Evolutionary conservation across 2,329 filamentous ascomycete species (phyloP).

Genomic region (Cladorrhinum sp.): DNA sequence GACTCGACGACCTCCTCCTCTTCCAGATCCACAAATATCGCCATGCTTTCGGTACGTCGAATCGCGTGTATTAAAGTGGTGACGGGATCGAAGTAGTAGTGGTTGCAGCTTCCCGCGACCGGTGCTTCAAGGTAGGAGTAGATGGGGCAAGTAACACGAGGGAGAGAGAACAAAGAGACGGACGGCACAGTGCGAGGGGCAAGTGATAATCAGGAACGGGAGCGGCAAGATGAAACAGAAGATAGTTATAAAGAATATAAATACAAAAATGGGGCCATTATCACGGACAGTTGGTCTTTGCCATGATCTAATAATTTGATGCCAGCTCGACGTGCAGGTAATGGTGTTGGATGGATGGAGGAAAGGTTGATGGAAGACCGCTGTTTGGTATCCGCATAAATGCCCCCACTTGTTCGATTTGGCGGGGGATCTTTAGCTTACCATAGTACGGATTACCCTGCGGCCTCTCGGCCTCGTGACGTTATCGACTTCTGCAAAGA

Average conservation of each 20-base stretch:
- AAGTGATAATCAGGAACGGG: not conserved
- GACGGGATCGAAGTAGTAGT: not conserved
- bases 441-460: too few relatives aligned
- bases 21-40: slow-evolving; percentile 34
- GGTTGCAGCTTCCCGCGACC: slow-evolving; percentile 1
- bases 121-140: not conserved
- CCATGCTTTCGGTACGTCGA: slow-evolving; percentile 26
- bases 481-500: not conserved
- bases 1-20: slow-evolving; percentile 31
- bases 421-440: not conserved
- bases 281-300: slow-evolving; percentile 7
- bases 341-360: not conserved
- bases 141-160: not conserved
- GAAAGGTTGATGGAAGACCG: not conserved
- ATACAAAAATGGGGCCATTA: slow-evolving; percentile 9
- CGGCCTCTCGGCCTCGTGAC: not conserved
- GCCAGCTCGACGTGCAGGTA: slow-evolving; percentile 11
- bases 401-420: not conserved
- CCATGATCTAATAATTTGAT: slow-evolving; percentile 12
- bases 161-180: not conserved
- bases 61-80: not conserved
- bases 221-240: not conserved
- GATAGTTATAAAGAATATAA: not conserved
- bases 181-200: not conserved
- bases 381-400: not conserved